A percentile compares a stretch with the other conserved stretches of the same genome.
These are phyloP conservation scores for Suillus placidus DNA, from an alignment of 768 basidiomycete species.

Conservation along the genomic window DNA sequence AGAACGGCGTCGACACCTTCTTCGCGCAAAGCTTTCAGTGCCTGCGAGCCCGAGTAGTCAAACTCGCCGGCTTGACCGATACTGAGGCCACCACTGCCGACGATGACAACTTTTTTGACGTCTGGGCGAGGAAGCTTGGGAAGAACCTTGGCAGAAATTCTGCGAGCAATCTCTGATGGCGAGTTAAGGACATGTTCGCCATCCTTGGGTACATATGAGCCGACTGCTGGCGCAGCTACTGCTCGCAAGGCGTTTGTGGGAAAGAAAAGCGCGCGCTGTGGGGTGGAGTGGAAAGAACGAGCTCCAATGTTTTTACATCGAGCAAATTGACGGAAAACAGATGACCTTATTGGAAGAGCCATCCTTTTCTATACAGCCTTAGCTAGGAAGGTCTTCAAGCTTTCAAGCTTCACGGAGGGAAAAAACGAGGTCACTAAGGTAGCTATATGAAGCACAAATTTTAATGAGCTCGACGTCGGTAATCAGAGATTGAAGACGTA, in stretches of 20 bases:
- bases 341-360: slow-evolving; percentile 4
- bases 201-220: slow-evolving; percentile 64
- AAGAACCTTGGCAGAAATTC: slow-evolving; percentile 91
- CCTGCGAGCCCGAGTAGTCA: slow-evolving; percentile 99
- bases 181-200: slow-evolving; percentile 83
- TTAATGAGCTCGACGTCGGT: not conserved
- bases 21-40: slow-evolving; percentile 95
- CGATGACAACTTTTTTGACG: slow-evolving; percentile 93
- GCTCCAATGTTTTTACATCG: slow-evolving; percentile 23
- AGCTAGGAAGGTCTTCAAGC: slow-evolving; percentile 1
- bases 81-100: slow-evolving; percentile 93
- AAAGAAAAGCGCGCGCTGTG: slow-evolving; percentile 37
- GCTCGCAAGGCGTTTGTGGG: slow-evolving; percentile 62
- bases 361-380: slow-evolving; percentile 1
- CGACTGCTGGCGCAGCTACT: slow-evolving; percentile 75
- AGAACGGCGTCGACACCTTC: slow-evolving; percentile 93
- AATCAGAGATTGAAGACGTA: slow-evolving; percentile 19
- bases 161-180: slow-evolving; percentile 91
- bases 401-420: slow-evolving; percentile 26
- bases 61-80: slow-evolving; percentile 99
- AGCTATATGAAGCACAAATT: slow-evolving; percentile 17
- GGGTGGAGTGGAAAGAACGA: slow-evolving; percentile 57
- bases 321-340: slow-evolving; percentile 19
- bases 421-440: slow-evolving; percentile 36
- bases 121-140: slow-evolving; percentile 90